Base-by-base conservation (phyloP, 2,329 filamentous ascomycete species). In the Chaetomium sp. region DNA sequence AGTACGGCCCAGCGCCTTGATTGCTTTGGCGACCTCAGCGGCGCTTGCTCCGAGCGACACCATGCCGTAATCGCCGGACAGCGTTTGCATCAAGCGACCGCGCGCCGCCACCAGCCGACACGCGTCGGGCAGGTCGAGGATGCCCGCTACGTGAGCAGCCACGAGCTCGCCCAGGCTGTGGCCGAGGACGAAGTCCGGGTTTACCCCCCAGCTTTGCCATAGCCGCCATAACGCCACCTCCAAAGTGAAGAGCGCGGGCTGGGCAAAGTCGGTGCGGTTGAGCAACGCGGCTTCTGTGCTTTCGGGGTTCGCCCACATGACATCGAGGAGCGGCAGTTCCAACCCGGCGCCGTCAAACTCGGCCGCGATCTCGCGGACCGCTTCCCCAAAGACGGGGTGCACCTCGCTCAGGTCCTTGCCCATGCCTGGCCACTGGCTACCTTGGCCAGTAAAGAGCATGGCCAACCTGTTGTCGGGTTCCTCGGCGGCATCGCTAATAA, bases 71-170 rank as follows among this genome's bases (percentile, higher is more conserved):
- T 47, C 42, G 42, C 42, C 42, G 42, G 42, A 21, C 42, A 21
- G 42, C 3, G 42, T 19, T 47, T 47, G 42, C 42, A 47, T 47
- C 42, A 47, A 47, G 42, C 42, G 42, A 21, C 42, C 42, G 42
- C 42, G 42, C 42, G 42, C 42, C 42, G 42, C 42, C 42, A 47
- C 42, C 6, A 47, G 42, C 42, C 42, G 42, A 21, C 42, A 47
- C 42, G 42, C 42, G n/a, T 47, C 42, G 42, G 42, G 42, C 42
- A 47, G 42, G 42, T 47, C 42, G 42, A 47, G 42, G 42, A 47
- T 47, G 19, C 42, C 42, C 42, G 42, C 42, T 47, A 47, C 42
- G 42, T 47, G 42, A 21, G 19, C 42, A 47, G 42, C 42, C 42
- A 47, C 42, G 19, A 47, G 19, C 42, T 47, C 42, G 42, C 42